A percentile compares a stretch with the other conserved stretches of the same genome.
These are phyloP conservation scores for Fusarium sulawesiense DNA, from an alignment of 2,329 filamentous ascomycete genomes.

Conservation along the genomic window DNA sequence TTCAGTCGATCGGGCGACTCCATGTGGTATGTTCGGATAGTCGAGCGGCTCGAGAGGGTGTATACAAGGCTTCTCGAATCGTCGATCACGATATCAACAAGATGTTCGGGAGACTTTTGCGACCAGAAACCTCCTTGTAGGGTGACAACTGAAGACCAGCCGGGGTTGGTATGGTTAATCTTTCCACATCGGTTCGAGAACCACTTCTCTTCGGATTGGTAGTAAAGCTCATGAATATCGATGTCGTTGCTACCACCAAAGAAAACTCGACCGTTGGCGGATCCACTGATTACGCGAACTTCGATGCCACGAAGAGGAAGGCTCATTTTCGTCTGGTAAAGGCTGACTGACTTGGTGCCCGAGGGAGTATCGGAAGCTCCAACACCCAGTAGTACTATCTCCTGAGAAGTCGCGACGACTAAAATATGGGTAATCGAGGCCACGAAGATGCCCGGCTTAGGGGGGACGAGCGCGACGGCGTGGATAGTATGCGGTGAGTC, in stretches of 20 bases:
- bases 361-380: constrained; percentile 72
- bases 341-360: constrained; percentile 76
- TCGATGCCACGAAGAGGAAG: constrained; percentile 80
- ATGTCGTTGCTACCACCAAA: constrained; percentile 84
- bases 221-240: constrained; percentile 93
- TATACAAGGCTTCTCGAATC: constrained; percentile 90
- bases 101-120: constrained; percentile 67
- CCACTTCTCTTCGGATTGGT: constrained; percentile 98
- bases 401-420: constrained; percentile 85
- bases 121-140: constrained; percentile 63
- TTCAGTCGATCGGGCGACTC: constrained; percentile 71
- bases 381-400: constrained; percentile 91
- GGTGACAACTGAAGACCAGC: constrained; percentile 73
- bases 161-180: constrained; percentile 85
- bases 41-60: constrained; percentile 87
- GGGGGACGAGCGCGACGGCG: constrained; percentile 87
- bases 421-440: constrained; percentile 86
- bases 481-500: constrained; percentile 90
- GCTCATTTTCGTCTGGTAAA: constrained; percentile 91
- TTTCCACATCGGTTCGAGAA: constrained; percentile 90
- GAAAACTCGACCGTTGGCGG: constrained; percentile 90
- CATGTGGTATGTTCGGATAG: constrained; percentile 92
- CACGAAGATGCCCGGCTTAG: constrained; percentile 89
- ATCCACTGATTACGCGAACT: constrained; percentile 82
- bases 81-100: constrained; percentile 86